phyloP scores from a whole-genome alignment of 2,329 filamentous ascomycete genomes.

The Fusarium heterosporum region DNA sequence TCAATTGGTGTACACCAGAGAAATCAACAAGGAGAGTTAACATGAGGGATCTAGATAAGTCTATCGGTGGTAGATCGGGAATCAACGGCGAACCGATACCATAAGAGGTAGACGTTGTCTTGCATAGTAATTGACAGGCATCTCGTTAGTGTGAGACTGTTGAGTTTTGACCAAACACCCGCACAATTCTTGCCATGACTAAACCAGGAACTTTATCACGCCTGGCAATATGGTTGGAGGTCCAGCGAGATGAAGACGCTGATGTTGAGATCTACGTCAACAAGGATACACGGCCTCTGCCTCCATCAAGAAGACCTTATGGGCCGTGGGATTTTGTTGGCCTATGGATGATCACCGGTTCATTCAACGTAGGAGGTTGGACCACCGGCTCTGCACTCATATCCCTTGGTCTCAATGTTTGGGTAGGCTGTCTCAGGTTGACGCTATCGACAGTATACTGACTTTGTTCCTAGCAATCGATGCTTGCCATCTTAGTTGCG shows the following conservation, averaged over 20 bases:
- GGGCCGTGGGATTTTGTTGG: conserved; percentile 50
- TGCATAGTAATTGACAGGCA: neutral
- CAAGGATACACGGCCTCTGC: conserved; percentile 40
- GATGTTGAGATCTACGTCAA: conserved; percentile 7
- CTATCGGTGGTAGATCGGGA: neutral
- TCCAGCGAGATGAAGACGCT: neutral
- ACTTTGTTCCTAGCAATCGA: neutral
- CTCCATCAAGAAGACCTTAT: conserved; percentile 48
- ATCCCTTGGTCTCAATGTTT: conserved; percentile 46
- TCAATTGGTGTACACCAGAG: neutral
- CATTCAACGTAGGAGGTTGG: conserved; percentile 52
- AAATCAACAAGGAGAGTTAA: neutral
- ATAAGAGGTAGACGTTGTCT: neutral
- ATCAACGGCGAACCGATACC: neutral
- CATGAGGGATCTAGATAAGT: neutral
- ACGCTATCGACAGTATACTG: neutral
- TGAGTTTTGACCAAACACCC: no score
- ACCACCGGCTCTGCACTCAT: conserved; percentile 49
- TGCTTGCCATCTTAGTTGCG: conserved; percentile 11
- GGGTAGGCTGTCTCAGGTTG: neutral
- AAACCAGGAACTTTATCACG: neutral
- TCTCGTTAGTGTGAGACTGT: no score
- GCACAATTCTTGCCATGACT: neutral
- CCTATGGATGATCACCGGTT: conserved; percentile 51
- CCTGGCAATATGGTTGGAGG: neutral